A percentile compares a stretch with the other conserved stretches of the same genome.
These are phyloP conservation scores for Avena eriantha DNA, from an alignment of 176 grass and related monocot genomes.

Conservation along the genomic window DNA sequence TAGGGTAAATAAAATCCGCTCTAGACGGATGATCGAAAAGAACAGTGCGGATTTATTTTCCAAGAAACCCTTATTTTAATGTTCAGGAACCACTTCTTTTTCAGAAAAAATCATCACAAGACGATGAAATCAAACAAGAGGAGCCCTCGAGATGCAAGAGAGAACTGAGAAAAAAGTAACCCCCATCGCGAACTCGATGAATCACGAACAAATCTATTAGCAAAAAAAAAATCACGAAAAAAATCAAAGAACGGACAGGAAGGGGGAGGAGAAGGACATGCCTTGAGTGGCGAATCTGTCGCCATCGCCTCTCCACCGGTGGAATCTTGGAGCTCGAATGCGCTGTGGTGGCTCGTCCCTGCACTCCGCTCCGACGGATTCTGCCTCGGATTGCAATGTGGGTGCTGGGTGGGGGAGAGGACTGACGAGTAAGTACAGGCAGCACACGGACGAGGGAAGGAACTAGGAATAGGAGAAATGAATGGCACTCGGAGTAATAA, in stretches of 20 bases:
- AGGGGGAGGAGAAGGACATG: conserved; percentile 7
- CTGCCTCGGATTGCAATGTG: neutral
- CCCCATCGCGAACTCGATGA: neutral
- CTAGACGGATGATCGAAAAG: neutral
- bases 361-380: conserved; percentile 3
- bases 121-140: neutral
- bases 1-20: neutral
- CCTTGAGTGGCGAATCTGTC: conserved; percentile 22
- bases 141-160: neutral
- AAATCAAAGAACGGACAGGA: neutral
- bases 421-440: neutral
- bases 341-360: neutral
- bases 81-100: neutral
- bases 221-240: neutral
- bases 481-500: neutral
- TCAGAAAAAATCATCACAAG: neutral
- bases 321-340: conserved; percentile 6
- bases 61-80: neutral
- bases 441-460: neutral
- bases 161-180: neutral
- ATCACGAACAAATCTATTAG: neutral
- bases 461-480: neutral
- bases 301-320: conserved; percentile 29
- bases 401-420: neutral
- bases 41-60: neutral